These are phyloP conservation scores for Coffea humblotiana DNA, from an alignment of 305 asterid species.

Conservation along the genomic window DNA sequence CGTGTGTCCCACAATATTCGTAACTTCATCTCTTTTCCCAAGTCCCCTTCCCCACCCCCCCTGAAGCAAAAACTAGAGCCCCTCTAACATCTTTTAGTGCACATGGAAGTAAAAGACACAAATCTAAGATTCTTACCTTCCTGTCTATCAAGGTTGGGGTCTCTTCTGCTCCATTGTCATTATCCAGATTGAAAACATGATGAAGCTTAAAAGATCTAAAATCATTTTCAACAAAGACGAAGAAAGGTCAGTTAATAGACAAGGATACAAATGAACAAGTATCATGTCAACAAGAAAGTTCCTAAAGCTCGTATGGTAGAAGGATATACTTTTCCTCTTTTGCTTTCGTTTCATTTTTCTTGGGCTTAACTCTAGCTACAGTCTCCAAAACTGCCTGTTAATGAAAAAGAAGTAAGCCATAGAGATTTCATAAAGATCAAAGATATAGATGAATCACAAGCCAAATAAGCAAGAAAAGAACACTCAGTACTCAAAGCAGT, in stretches of 20 bases:
- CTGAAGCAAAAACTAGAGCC: neutral
- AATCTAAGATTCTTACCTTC: slow-evolving; percentile 49
- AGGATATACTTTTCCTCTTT: slow-evolving; percentile 81
- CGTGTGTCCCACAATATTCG: slow-evolving; percentile 5
- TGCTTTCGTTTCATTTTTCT: slow-evolving; percentile 85
- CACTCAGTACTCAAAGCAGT: slow-evolving; percentile 1
- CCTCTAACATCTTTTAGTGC: neutral
- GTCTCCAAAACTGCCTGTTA: slow-evolving; percentile 95
- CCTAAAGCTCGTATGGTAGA: slow-evolving; percentile 2
- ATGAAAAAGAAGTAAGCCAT: slow-evolving; percentile 22
- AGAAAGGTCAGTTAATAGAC: slow-evolving; percentile 14
- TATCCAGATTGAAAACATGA: slow-evolving; percentile 88
- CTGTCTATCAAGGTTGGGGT: slow-evolving; percentile 92
- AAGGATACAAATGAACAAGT: slow-evolving; percentile 15
- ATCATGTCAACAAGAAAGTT: slow-evolving; percentile 13
- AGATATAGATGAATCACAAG: slow-evolving; percentile 4
- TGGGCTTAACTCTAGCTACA: slow-evolving; percentile 93
- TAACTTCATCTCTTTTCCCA: slow-evolving; percentile 8
- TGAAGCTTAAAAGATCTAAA: slow-evolving; percentile 77
- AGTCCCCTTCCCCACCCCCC: neutral
- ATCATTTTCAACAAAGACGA: slow-evolving; percentile 14
- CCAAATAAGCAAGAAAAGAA: slow-evolving; percentile 5
- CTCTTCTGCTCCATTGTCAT: slow-evolving; percentile 96
- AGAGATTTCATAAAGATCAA: slow-evolving; percentile 10
- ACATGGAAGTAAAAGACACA: neutral